Evolutionary conservation across 2,329 filamentous ascomycete species (phyloP).

Genomic region (Epichloe hybrida): DNA sequence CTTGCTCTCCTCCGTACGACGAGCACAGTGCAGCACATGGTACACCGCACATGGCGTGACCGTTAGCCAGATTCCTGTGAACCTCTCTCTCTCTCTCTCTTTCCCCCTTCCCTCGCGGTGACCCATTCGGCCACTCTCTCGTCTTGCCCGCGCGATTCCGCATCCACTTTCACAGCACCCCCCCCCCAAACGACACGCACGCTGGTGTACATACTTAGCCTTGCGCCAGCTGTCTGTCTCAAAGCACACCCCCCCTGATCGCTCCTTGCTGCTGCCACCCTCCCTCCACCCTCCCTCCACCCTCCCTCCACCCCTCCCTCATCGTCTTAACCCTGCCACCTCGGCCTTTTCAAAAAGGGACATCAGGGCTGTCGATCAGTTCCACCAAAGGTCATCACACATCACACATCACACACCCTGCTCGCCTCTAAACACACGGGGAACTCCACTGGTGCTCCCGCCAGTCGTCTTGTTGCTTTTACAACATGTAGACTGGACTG

Average conservation of each 20-base stretch:
- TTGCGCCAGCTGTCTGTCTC: constrained; percentile 8
- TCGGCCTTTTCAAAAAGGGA: constrained; percentile 34
- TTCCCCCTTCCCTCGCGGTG: neutral
- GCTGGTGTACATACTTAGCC: too few species aligned
- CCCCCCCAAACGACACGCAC: too few species aligned
- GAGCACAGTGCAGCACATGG: neutral
- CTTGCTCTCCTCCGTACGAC: neutral
- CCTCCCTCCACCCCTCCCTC: constrained; percentile 19
- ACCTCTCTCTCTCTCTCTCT: neutral
- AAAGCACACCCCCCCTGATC: constrained; percentile 8
- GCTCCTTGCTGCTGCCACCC: constrained; percentile 23
- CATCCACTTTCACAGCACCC: neutral
- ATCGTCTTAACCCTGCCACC: constrained; percentile 30
- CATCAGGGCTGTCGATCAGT: constrained; percentile 41
- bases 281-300: constrained; percentile 18
- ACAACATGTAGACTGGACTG: constrained; percentile 24
- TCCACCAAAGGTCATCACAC: constrained; percentile 39
- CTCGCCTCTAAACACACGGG: constrained; percentile 15
- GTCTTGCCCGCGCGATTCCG: neutral
- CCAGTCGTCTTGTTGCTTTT: constrained; percentile 24
- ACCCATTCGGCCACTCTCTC: neutral
- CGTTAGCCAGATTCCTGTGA: too few species aligned
- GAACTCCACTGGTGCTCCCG: constrained; percentile 25
- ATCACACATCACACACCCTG: constrained; percentile 28
- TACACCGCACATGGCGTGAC: neutral